These are phyloP conservation scores for Fraxinus americana DNA, from an alignment of 257 asterid species.

Conservation along the genomic window DNA sequence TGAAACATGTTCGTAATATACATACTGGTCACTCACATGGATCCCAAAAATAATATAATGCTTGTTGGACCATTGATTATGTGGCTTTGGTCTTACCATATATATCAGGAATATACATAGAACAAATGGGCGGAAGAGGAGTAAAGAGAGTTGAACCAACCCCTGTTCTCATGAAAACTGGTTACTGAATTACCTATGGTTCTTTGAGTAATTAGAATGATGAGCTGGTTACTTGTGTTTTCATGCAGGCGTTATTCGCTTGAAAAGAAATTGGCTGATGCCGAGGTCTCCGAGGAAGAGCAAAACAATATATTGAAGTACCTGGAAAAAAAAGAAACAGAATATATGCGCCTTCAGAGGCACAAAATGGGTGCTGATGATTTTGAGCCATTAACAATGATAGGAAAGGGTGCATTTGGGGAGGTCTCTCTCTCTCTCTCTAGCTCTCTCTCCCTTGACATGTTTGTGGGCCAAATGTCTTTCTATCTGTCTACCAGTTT, in stretches of 20 bases:
- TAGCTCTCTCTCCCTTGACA: neutral
- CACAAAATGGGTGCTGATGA: conserved; percentile 98
- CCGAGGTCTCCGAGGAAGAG: conserved; percentile 90
- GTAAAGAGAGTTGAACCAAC: neutral
- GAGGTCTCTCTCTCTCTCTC: conserved; percentile 58
- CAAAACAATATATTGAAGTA: conserved; percentile 75
- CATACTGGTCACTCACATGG: neutral
- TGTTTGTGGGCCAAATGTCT: neutral
- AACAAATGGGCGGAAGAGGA: neutral
- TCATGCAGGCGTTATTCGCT: conserved; percentile 70
- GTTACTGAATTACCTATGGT: too few relatives aligned
- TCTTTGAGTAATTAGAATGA: neutral
- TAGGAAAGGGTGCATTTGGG: conserved; percentile 97
- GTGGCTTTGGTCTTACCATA: neutral
- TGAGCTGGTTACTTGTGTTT: conserved; percentile 24
- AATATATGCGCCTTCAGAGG: conserved; percentile 96
- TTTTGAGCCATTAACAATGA: conserved; percentile 96
- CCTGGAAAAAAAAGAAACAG: conserved; percentile 90
- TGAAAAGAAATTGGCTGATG: conserved; percentile 89
- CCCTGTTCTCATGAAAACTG: neutral
- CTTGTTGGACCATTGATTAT: neutral
- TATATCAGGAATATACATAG: neutral
- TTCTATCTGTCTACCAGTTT: neutral
- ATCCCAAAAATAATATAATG: neutral
- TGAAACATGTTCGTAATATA: neutral